Conservation (phyloP, 2,329 filamentous ascomycete genomes). For the Cordyceps farinosa region DNA sequence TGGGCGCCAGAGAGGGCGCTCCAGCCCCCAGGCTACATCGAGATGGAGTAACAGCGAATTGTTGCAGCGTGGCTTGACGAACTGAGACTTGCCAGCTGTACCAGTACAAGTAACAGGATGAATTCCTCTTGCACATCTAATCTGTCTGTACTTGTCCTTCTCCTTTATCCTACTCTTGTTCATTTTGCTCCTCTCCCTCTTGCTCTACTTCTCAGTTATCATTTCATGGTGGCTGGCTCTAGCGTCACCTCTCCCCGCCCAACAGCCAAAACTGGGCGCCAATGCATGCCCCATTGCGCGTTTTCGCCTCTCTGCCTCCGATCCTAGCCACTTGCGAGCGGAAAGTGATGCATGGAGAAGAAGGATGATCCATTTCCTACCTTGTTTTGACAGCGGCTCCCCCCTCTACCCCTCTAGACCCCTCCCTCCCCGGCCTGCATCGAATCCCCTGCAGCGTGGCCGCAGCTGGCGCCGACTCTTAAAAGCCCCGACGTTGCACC, state of each 20-base stretch:
- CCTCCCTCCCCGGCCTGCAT: not conserved
- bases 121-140: no score
- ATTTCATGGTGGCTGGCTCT: not conserved
- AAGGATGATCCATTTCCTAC: not conserved
- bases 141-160: no score
- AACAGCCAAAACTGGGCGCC: slow-evolving; percentile 6
- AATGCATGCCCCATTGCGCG: slow-evolving; percentile 9
- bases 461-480: not conserved
- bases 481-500: not conserved
- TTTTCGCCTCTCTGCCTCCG: slow-evolving; percentile 7
- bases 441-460: not conserved
- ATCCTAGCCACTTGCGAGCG: not conserved
- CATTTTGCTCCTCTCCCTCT: no score
- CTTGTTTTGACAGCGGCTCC: not conserved
- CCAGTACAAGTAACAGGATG: no score
- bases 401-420: not conserved
- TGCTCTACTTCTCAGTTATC: no score
- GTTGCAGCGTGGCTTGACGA: no score
- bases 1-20: no score
- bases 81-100: no score
- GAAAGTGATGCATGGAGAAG: not conserved
- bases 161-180: no score
- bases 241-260: not conserved
- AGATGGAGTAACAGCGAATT: no score
- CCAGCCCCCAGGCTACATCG: no score